phyloP scores from a whole-genome alignment of 78 protist genomes.

The Creolimax fragrantissima region DNA sequence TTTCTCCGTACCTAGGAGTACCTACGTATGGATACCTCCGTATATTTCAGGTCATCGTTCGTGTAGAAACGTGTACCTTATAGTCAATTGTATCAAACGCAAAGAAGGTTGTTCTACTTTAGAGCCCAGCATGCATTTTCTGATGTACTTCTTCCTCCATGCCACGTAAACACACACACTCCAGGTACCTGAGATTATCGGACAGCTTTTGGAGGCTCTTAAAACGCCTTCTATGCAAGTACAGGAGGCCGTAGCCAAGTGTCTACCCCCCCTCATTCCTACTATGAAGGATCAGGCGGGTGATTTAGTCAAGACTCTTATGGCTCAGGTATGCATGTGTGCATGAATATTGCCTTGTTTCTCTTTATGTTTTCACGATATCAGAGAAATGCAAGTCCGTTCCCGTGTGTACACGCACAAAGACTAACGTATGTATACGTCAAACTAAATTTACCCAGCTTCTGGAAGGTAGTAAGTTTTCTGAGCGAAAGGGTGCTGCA shows the following conservation, averaged over 20 bases:
- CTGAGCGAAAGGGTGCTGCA: slow-evolving; percentile 69
- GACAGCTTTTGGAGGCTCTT: slow-evolving; percentile 25
- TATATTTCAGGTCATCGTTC: neutral
- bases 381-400: neutral
- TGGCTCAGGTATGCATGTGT: neutral
- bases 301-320: neutral
- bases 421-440: neutral
- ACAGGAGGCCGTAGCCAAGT: slow-evolving; percentile 42
- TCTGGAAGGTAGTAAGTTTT: slow-evolving; percentile 1
- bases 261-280: slow-evolving; percentile 37
- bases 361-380: neutral
- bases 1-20: no score
- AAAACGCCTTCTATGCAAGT: slow-evolving; percentile 53
- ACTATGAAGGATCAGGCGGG: neutral
- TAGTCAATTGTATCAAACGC: neutral
- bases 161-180: neutral
- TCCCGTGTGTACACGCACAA: neutral
- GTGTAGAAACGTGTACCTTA: neutral
- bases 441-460: neutral
- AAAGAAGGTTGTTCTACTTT: neutral
- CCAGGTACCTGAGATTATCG: neutral
- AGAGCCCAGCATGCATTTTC: neutral
- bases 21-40: no score
- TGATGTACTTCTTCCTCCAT: neutral
- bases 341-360: neutral